Base-by-base conservation (phyloP, 192 early-diverging fungal species). In the Coemansia interrupta region DNA sequence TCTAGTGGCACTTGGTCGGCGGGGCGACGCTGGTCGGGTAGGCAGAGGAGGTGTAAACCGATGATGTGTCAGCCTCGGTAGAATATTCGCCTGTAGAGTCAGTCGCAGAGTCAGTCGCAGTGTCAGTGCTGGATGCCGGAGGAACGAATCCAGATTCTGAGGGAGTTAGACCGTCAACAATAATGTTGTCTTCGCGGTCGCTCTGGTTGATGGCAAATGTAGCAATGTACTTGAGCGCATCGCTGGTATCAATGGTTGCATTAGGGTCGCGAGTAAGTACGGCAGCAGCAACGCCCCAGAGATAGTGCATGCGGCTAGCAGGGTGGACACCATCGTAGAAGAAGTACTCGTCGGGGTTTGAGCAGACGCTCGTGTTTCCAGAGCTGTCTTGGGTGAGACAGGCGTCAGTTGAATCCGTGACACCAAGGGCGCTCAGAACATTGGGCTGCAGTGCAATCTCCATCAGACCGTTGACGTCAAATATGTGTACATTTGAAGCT, bases 281-380 rank as follows among this genome's bases (percentile, higher is more conserved):
- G 5, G 76, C 66, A 26, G 76, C 76, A 42, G 43, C 63, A 38
- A 56, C 19, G 7, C 76, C 76, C 69, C 70, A 72, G 17, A 72
- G 50, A 29, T 79, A 79, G 51, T 79, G 76, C 62, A 79, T 61
- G 17, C 76, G 76, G 47, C 70, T 60, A 15, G 76, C 65, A 0
- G 76, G 76, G 23, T 79, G 76, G 14, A 73, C 43, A 30, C 40
- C 30, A 42, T 79, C 76, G 26, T 68, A 69, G 60, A 79, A 79
- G 20, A 70, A 60, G 49, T 79, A 52, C 50, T 68, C 39, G 61
- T 73, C 69, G 26, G 76, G 76, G 57, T 79, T 68, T 14, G 41
- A 17, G 60, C 76, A 79, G 0, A 72, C 40, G 41, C n/a, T 56
- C 26, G 38, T 39, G 15, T 55, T 49, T 2, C 60, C 74, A 11